Conservation (phyloP, 805 yeast species). For the Candida berthetii region DNA sequence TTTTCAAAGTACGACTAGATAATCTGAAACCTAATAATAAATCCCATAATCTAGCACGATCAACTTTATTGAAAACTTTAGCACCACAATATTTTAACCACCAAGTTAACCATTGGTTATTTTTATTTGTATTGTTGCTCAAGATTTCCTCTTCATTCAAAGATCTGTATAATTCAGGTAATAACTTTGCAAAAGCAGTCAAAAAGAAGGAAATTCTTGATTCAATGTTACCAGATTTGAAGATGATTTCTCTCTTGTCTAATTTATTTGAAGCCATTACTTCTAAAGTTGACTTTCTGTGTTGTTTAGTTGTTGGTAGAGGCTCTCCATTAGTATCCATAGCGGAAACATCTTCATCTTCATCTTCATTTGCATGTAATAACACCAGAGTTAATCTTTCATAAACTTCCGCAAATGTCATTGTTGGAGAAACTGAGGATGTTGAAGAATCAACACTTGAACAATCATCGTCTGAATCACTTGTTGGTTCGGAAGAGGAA, state of each 20-base stretch:
- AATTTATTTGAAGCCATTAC: constrained; percentile 9
- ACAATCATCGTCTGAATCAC: constrained; percentile 4
- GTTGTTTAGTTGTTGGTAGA: not conserved
- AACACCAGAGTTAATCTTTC: constrained; percentile 74
- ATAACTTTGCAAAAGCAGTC: constrained; percentile 48
- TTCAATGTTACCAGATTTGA: constrained; percentile 50
- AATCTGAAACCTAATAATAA: constrained; percentile 72
- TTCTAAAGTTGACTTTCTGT: not conserved
- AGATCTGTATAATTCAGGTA: constrained; percentile 74
- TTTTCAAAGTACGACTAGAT: constrained; percentile 18
- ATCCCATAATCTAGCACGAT: constrained; percentile 91
- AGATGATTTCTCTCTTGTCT: constrained; percentile 30
- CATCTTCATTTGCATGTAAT: constrained; percentile 39
- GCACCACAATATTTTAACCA: constrained; percentile 92
- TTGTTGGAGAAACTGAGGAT: constrained; percentile 17
- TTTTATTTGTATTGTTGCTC: constrained; percentile 46
- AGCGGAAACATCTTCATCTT: constrained; percentile 3
- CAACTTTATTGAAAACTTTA: constrained; percentile 73
- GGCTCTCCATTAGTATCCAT: not conserved
- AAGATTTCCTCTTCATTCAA: constrained; percentile 77
- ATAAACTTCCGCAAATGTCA: constrained; percentile 62
- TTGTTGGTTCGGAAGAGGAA: not conserved
- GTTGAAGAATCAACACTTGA: constrained; percentile 3
- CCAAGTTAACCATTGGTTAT: constrained; percentile 90
- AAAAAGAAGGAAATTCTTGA: constrained; percentile 67